Evolutionary conservation across 2,329 filamentous ascomycete species (phyloP).

Genomic region (Fusarium sp.): DNA sequence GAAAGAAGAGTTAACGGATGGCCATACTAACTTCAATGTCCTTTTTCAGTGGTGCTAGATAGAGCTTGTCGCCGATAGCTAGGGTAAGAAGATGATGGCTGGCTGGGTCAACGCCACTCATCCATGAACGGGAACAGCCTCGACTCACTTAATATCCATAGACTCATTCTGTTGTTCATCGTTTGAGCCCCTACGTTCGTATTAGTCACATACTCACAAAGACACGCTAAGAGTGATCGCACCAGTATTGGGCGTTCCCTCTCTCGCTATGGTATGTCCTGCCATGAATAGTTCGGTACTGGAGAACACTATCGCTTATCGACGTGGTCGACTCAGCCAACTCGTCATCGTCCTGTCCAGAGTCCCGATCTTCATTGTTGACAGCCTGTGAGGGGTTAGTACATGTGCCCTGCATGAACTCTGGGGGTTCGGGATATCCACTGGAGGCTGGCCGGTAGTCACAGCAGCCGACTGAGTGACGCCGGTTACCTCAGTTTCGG

Average conservation of each 20-base stretch:
- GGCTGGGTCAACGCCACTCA: background rate
- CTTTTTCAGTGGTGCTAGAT: background rate
- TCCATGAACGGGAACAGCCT: rapidly evolving
- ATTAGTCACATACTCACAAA: background rate
- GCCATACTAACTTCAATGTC: background rate
- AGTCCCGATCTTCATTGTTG: background rate
- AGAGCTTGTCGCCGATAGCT: background rate
- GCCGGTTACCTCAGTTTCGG: background rate
- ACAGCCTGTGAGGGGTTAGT: background rate
- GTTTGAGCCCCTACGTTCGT: background rate
- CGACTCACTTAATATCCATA: conserved; percentile 14
- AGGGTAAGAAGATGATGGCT: conserved; percentile 19
- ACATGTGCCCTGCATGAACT: background rate
- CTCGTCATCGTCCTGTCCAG: background rate
- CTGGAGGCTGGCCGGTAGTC: background rate
- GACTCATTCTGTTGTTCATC: conserved; percentile 11
- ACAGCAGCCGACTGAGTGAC: background rate
- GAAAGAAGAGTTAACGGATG: too few species aligned
- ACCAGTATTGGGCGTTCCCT: background rate
- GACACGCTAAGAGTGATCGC: too few species aligned
- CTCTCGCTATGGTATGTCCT: background rate
- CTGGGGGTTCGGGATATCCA: background rate
- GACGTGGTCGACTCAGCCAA: background rate
- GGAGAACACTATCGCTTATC: background rate
- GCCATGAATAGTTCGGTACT: background rate